Conservation (phyloP, 345 rosid species). For the Eucalyptus pauciflora region DNA sequence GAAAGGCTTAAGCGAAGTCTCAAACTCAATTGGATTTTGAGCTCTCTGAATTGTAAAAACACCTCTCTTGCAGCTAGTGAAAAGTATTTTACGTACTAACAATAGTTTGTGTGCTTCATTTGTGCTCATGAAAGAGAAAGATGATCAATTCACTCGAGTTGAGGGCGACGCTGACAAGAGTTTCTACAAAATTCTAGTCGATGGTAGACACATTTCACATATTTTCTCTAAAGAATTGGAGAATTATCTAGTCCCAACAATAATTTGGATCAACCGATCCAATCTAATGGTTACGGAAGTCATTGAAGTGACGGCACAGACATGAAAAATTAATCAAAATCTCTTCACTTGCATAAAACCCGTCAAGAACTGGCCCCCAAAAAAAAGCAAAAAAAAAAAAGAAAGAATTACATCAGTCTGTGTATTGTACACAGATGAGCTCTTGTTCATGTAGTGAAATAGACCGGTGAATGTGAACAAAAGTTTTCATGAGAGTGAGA, state of each 20-base stretch:
- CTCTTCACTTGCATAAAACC: neutral
- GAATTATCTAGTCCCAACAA: accelerated
- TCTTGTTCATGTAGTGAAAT: neutral
- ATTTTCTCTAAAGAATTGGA: neutral
- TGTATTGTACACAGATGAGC: neutral
- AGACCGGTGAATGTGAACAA: neutral
- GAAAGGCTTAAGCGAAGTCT: neutral
- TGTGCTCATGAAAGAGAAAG: neutral
- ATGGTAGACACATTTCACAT: neutral
- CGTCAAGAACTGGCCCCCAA: neutral
- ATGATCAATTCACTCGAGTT: neutral
- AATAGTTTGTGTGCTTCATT: neutral
- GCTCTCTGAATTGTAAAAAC: neutral
- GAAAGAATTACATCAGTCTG: neutral
- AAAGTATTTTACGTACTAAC: neutral
- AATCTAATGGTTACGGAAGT: neutral
- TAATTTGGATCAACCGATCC: accelerated
- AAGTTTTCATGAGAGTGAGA: neutral
- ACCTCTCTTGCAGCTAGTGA: neutral
- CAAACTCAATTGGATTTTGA: neutral
- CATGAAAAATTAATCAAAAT: neutral
- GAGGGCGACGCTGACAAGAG: accelerated
- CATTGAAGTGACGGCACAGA: accelerated
- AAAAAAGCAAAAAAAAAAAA: too few species aligned
- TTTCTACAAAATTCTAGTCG: neutral